These are phyloP conservation scores for Zygoascus biomembranicola DNA, from an alignment of 805 yeast genomes.

Conservation along the genomic window DNA sequence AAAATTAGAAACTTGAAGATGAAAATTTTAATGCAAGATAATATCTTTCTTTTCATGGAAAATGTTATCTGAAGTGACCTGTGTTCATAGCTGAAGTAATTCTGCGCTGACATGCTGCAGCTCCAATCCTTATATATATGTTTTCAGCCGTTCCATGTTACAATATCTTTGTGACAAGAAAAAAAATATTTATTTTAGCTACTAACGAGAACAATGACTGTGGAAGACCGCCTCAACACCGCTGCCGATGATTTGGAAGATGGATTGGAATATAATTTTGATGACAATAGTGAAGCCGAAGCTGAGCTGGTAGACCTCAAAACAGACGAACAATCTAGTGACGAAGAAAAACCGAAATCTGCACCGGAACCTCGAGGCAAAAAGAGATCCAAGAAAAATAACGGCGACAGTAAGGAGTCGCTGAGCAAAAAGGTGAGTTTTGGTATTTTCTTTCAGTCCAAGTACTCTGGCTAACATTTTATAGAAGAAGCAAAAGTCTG, in stretches of 20 bases:
- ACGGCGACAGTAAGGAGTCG: conserved; percentile 14
- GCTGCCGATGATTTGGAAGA: conserved; percentile 71
- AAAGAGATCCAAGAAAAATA: conserved; percentile 12
- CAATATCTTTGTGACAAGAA: too few relatives aligned
- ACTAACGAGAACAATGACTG: background rate
- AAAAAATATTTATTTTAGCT: too few relatives aligned
- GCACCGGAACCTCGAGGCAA: conserved; percentile 8
- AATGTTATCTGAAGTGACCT: too few relatives aligned
- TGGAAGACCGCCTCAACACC: background rate
- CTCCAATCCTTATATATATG: too few relatives aligned
- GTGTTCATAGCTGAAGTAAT: too few relatives aligned
- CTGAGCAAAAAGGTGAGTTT: conserved; percentile 15
- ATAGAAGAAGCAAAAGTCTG: conserved; percentile 58
- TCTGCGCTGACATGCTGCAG: too few relatives aligned
- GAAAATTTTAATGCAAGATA: too few relatives aligned
- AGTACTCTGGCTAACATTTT: conserved; percentile 8
- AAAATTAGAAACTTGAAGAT: too few relatives aligned
- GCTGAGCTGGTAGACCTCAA: conserved; percentile 20
- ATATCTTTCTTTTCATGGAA: too few relatives aligned
- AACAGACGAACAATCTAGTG: conserved; percentile 30
- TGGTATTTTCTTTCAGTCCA: conserved; percentile 2
- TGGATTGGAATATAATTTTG: conserved; percentile 56
- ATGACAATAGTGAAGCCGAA: conserved; percentile 30
- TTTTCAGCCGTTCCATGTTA: too few relatives aligned
- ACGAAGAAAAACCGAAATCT: conserved; percentile 7